Evolutionary conservation across 2,329 filamentous ascomycete genomes (phyloP).

Genomic region (Teratosphaeria epicoccoides): DNA sequence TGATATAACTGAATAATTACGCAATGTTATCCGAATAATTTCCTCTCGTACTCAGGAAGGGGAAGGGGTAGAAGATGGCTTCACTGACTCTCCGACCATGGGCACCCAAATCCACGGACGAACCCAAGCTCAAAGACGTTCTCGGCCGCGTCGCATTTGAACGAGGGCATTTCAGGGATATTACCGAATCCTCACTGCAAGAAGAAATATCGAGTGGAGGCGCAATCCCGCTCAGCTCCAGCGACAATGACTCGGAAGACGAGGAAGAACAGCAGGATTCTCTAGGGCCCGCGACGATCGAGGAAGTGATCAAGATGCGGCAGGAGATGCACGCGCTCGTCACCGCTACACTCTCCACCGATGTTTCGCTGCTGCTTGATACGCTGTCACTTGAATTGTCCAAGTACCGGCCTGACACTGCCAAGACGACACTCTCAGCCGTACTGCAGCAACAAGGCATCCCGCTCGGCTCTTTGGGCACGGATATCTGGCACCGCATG

Average conservation of each 20-base stretch:
- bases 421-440: constrained; percentile 58
- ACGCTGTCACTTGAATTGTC: constrained; percentile 66
- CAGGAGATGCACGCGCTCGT: constrained; percentile 33
- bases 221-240: constrained; percentile 30
- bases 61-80: constrained; percentile 11
- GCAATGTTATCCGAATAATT: no score
- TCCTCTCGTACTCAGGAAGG: no score
- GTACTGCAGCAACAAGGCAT: constrained; percentile 55
- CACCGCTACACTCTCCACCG: constrained; percentile 37
- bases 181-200: constrained; percentile 63
- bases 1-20: no score
- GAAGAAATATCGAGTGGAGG: constrained; percentile 52
- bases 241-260: constrained; percentile 28
- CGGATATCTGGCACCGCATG: constrained; percentile 47
- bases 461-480: constrained; percentile 65
- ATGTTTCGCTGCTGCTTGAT: constrained; percentile 62
- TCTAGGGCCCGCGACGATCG: constrained; percentile 17
- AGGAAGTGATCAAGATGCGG: constrained; percentile 31
- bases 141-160: constrained; percentile 70
- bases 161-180: constrained; percentile 68
- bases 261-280: constrained; percentile 11
- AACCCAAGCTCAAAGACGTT: constrained; percentile 57
- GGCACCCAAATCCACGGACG: constrained; percentile 45
- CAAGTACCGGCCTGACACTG: constrained; percentile 59
- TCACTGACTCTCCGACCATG: constrained; percentile 53